These are phyloP conservation scores for Primulina tabacum DNA, from an alignment of 257 asterid genomes.

Conservation along the genomic window DNA sequence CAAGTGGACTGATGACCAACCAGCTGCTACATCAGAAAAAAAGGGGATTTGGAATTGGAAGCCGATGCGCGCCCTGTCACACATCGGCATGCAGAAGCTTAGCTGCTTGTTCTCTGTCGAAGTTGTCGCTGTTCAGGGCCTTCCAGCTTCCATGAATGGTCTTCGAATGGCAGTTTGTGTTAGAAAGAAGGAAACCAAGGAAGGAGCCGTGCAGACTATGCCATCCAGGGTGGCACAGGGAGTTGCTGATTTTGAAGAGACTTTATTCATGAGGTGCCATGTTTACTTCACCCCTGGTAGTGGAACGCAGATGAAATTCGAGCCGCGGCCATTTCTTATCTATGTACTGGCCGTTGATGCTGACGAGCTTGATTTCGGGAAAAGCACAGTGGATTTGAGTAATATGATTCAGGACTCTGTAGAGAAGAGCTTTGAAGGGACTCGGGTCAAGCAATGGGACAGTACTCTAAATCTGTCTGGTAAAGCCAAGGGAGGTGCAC, in stretches of 20 bases:
- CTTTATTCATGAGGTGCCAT: constrained; percentile 72
- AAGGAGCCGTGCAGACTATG: constrained; percentile 84
- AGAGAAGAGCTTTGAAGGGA: constrained; percentile 65
- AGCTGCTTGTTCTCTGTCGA: constrained; percentile 85
- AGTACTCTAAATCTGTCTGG: constrained; percentile 51
- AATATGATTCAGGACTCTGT: constrained; percentile 68
- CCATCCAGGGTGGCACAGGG: constrained; percentile 81
- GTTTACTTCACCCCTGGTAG: constrained; percentile 64
- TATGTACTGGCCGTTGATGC: constrained; percentile 82
- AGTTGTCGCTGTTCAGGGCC: constrained; percentile 65
- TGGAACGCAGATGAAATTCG: constrained; percentile 54
- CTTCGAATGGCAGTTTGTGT: constrained; percentile 78
- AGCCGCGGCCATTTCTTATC: constrained; percentile 73
- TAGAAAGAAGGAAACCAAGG: constrained; percentile 66
- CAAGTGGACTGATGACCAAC: constrained; percentile 34
- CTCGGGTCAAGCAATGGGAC: constrained; percentile 76
- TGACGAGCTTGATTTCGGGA: constrained; percentile 70
- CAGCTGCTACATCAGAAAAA: constrained; percentile 34
- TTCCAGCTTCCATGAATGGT: constrained; percentile 84
- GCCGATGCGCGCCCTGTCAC: constrained; percentile 75
- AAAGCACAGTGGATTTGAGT: constrained; percentile 61
- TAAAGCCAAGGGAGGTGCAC: constrained; percentile 90
- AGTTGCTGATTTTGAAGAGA: constrained; percentile 90
- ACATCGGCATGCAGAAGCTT: constrained; percentile 76
- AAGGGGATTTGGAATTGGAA: constrained; percentile 90